Conservation (phyloP, 1,284 basidiomycete species). For the Ustilago xerochloae region DNA sequence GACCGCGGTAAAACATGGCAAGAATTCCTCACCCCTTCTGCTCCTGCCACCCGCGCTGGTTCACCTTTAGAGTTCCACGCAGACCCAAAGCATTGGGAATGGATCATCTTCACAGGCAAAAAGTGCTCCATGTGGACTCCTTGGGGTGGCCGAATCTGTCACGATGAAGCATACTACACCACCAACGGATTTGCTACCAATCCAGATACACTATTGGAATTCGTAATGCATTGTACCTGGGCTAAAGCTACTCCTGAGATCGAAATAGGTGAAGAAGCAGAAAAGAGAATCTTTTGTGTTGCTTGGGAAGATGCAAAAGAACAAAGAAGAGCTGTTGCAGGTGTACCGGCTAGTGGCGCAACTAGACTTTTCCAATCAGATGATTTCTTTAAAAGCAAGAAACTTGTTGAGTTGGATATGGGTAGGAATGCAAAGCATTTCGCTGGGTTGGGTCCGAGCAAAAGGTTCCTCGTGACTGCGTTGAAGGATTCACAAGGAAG, state of each 20-base stretch:
- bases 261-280: conserved; percentile 33
- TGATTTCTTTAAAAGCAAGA: conserved; percentile 59
- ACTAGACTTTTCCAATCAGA: conserved; percentile 60
- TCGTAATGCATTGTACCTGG: conserved; percentile 63
- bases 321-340: conserved; percentile 1
- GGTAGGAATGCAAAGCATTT: conserved; percentile 61
- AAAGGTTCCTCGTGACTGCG: conserved; percentile 62
- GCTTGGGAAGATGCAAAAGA: conserved; percentile 58
- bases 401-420: conserved; percentile 56
- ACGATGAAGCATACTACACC: conserved; percentile 69
- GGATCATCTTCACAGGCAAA: conserved; percentile 63
- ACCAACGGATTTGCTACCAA: conserved; percentile 59
- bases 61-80: conserved; percentile 65
- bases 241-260: conserved; percentile 62
- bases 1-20: conserved; percentile 65
- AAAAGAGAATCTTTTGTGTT: conserved; percentile 63
- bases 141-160: conserved; percentile 58
- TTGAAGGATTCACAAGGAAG: conserved; percentile 53
- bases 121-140: conserved; percentile 60
- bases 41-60: conserved; percentile 53
- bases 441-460: conserved; percentile 59
- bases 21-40: conserved; percentile 55
- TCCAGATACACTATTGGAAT: conserved; percentile 53
- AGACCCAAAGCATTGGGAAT: conserved; percentile 57
- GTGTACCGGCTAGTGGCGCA: conserved; percentile 7